Percentiles rank a stretch among this genome's conserved stretches.
These are phyloP conservation scores for Colletotrichum zoysiae DNA, from an alignment of 2,329 filamentous ascomycete species.

Conservation along the genomic window DNA sequence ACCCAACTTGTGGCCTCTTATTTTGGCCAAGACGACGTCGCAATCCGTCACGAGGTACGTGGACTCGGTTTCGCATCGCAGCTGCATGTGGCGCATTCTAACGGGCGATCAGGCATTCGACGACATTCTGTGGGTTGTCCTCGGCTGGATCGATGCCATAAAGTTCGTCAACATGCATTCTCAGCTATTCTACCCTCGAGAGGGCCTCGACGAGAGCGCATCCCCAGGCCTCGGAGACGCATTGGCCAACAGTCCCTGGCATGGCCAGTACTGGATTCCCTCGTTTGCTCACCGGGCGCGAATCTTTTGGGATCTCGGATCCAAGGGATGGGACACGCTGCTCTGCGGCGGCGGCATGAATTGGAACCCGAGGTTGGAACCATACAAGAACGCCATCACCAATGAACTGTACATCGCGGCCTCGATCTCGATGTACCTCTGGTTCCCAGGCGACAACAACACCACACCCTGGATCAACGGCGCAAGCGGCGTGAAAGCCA, in stretches of 20 bases:
- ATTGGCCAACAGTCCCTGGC: conserved; percentile 69
- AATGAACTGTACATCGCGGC: conserved; percentile 91
- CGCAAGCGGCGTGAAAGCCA: conserved; percentile 42
- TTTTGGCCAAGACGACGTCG: conserved; percentile 85
- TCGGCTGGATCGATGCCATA: conserved; percentile 88
- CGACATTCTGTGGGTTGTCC: conserved; percentile 94
- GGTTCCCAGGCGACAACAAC: conserved; percentile 86
- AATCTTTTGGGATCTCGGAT: conserved; percentile 86
- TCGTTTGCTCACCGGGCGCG: conserved; percentile 86
- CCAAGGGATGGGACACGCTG: conserved; percentile 82
- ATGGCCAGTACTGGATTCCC: conserved; percentile 80
- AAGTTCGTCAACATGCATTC: conserved; percentile 82
- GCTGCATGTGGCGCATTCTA: conserved; percentile 8
- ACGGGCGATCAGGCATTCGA: conserved; percentile 77
- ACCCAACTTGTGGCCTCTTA: conserved; percentile 82
- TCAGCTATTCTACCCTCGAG: conserved; percentile 66
- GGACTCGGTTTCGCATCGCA: background rate
- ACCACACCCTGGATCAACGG: conserved; percentile 71
- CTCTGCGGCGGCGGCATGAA: conserved; percentile 90
- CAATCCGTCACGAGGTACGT: conserved; percentile 71
- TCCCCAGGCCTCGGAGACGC: conserved; percentile 47
- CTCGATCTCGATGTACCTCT: conserved; percentile 88
- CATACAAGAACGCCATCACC: conserved; percentile 97
- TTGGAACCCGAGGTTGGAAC: conserved; percentile 84
- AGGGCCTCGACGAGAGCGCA: conserved; percentile 44